Base-by-base conservation (phyloP, 257 asterid species). In the Cinchona pubescens region DNA sequence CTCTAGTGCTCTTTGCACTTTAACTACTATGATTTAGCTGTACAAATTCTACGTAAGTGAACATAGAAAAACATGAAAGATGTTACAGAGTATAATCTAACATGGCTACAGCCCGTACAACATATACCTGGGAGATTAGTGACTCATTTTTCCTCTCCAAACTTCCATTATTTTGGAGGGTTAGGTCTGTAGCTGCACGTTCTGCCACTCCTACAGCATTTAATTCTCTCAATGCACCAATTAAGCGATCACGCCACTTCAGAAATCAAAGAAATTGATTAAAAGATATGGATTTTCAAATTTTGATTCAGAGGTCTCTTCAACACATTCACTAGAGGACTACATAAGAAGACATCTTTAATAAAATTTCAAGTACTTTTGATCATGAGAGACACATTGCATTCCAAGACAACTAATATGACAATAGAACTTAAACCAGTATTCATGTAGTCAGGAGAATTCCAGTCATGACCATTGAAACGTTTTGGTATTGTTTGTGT, bases 171-270 rank as follows among this genome's bases (percentile, higher is more conserved):
- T 83, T 81, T 67, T 80, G 89, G n/a, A 64, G 19, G 67, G 78
- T 77, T 79, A 76, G 83, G 61, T 80, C 75, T 56, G 73, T 72
- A 78, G 75, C 86, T 45, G 79, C 27, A 34, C 19, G 81, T 81
- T 84, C 89, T 76, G 86, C 75, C 69, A 77, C 67, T 65, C 73
- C 85, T 75, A 92, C 96, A 78, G 80, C 85, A 75, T 86, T 78
- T 64, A 85, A 81, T 77, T 87, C 98, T 69, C 83, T 82, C 71
- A 92, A 82, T 76, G 98, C 98, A 83, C 83, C 86, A 79, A 84
- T 84, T 29, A 94, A 88, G 71, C 99, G 96, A 34, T 90, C 93
- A 82, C 92, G 87, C 98, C 99, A 94, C 98, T 94, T 76, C 70
- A 76, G 34, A 72, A 62, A n/a, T n/a, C 73, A 55, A 61, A 78